Percentiles rank a stretch among this genome's conserved stretches.
Evolutionary conservation across 495 filamentous ascomycete species (phyloP).

Genomic region (Penicillium egyptiacum): DNA sequence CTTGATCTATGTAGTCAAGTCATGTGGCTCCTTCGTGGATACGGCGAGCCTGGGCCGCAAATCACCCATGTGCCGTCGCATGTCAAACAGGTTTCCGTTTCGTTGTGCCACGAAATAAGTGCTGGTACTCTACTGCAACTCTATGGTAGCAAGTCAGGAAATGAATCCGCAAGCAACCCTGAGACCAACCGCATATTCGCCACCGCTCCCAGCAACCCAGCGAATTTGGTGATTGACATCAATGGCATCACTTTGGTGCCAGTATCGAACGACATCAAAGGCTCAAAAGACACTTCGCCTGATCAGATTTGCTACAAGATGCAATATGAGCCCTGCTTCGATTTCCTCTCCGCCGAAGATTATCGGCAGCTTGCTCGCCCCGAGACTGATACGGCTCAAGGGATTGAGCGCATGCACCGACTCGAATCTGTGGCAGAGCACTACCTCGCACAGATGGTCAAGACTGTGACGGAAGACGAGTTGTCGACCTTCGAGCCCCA

Average conservation of each 20-base stretch:
- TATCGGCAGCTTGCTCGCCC: conserved; percentile 23
- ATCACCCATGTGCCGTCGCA: conserved; percentile 24
- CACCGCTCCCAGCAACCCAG: conserved; percentile 21
- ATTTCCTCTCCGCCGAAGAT: conserved; percentile 29
- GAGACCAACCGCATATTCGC: conserved; percentile 23
- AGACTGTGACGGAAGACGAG: conserved; percentile 31
- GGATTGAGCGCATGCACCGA: conserved; percentile 30
- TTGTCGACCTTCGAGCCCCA: conserved; percentile 24
- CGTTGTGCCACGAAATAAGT: conserved; percentile 13
- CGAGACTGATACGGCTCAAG: conserved; percentile 10
- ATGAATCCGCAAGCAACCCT: conserved; percentile 37
- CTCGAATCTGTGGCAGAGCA: conserved; percentile 39
- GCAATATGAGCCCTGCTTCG: conserved; percentile 51
- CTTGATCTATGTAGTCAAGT: conserved; percentile 48
- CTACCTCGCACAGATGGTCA: conserved; percentile 37
- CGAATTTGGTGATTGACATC: conserved; percentile 21
- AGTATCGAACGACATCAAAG: conserved; percentile 20
- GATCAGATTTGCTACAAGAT: conserved; percentile 44
- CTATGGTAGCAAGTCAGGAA: conserved; percentile 24
- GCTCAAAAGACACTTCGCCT: conserved; percentile 16
- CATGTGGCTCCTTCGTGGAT: conserved; percentile 30
- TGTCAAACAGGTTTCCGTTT: conserved; percentile 23
- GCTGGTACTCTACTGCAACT: conserved; percentile 26
- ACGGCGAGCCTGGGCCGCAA: conserved; percentile 18
- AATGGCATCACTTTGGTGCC: conserved; percentile 23